phyloP scores from a whole-genome alignment of 2,329 filamentous ascomycete species.

The Didymellaceae sp. region DNA sequence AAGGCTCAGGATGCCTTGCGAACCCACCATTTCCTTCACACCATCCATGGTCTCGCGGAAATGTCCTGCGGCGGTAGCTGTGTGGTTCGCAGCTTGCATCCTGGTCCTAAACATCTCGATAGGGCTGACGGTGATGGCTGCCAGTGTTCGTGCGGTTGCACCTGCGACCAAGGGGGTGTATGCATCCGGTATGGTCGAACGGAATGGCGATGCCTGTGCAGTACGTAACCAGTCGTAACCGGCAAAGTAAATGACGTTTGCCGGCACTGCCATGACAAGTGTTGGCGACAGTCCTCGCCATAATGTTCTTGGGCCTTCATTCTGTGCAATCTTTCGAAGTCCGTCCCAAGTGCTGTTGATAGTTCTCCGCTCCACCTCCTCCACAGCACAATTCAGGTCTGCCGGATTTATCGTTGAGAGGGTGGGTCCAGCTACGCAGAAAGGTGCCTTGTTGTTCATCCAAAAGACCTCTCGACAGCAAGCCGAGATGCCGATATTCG shows the following conservation, averaged over 20 bases:
- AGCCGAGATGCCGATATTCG: constrained; percentile 87
- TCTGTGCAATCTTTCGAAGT: constrained; percentile 89
- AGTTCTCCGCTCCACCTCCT: constrained; percentile 81
- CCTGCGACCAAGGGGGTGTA: constrained; percentile 84
- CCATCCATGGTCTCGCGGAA: constrained; percentile 80
- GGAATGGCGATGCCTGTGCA: constrained; percentile 74
- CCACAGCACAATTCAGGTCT: constrained; percentile 75
- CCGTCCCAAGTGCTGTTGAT: constrained; percentile 94
- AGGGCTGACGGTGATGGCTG: constrained; percentile 83
- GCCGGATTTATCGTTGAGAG: constrained; percentile 53
- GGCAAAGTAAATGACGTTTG: constrained; percentile 98
- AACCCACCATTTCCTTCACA: constrained; percentile 77
- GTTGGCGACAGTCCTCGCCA: constrained; percentile 97
- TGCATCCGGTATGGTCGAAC: constrained; percentile 61
- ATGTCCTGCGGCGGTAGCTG: constrained; percentile 63
- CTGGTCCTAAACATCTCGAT: constrained; percentile 94
- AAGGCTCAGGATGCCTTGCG: constrained; percentile 78
- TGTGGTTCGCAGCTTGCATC: constrained; percentile 75
- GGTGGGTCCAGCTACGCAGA: constrained; percentile 74
- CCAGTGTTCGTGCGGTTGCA: constrained; percentile 75
- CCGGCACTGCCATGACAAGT: constrained; percentile 89
- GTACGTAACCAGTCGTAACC: constrained; percentile 94
- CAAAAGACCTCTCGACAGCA: constrained; percentile 99
- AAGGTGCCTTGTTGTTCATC: constrained; percentile 81
- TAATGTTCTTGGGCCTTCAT: constrained; percentile 84